Evolutionary conservation across 345 rosid species (phyloP).

Genomic region (Xanthoceras sorbifolium): DNA sequence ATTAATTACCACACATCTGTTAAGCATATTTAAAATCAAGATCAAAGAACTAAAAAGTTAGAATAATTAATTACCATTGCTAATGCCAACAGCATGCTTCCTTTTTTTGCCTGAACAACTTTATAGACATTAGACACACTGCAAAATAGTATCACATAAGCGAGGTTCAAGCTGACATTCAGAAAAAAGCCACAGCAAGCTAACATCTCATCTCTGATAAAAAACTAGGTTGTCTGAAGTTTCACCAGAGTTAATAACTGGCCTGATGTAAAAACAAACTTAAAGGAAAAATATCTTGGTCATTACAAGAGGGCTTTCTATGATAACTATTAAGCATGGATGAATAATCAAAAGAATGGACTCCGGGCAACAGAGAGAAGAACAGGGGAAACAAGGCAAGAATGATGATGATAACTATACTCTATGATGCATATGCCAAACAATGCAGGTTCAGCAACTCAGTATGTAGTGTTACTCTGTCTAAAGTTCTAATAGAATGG

Average conservation of each 20-base stretch:
- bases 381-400: not conserved
- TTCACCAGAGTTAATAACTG: not conserved
- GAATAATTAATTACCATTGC: slow-evolving; percentile 68
- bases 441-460: not conserved
- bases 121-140: slow-evolving; percentile 74
- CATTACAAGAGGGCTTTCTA: not conserved
- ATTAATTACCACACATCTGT: slow-evolving; percentile 21
- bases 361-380: not conserved
- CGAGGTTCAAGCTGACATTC: slow-evolving; percentile 19
- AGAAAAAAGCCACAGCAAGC: not conserved
- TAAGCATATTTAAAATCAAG: slow-evolving; percentile 9
- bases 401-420: not conserved
- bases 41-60: slow-evolving; percentile 10
- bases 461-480: not conserved
- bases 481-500: slow-evolving; percentile 1
- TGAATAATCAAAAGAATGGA: not conserved
- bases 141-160: slow-evolving; percentile 26
- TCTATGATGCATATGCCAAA: not conserved
- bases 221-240: not conserved
- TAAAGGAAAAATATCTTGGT: not conserved
- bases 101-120: slow-evolving; percentile 80
- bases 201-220: not conserved
- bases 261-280: not conserved
- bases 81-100: slow-evolving; percentile 84
- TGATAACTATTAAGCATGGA: slow-evolving; percentile 1